Evolutionary conservation across 2,329 filamentous ascomycete species (phyloP).

Genomic region (Dactylonectria estremocensis): DNA sequence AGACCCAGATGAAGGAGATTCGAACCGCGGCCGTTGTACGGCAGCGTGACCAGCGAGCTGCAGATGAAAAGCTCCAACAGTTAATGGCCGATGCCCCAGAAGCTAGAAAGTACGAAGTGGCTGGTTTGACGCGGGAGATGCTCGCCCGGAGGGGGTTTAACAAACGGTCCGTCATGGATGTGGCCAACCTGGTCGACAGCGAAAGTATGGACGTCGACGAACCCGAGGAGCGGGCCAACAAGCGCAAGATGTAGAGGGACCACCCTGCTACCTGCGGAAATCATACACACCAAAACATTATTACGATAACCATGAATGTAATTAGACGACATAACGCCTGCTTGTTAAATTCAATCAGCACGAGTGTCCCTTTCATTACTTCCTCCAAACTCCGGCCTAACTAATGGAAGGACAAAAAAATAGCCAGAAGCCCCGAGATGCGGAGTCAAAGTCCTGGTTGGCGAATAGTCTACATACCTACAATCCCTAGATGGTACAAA

Average conservation of each 20-base stretch:
- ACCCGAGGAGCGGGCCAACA: slow-evolving; percentile 65
- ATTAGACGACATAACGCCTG: slow-evolving; percentile 47
- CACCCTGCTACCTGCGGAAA: not conserved
- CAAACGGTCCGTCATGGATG: slow-evolving; percentile 60
- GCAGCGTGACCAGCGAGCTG: slow-evolving; percentile 64
- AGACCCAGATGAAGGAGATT: slow-evolving; percentile 80
- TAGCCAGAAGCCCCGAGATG: slow-evolving; percentile 43
- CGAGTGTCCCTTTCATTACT: slow-evolving; percentile 33
- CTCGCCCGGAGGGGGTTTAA: slow-evolving; percentile 47
- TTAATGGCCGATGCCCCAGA: slow-evolving; percentile 65
- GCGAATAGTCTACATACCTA: slow-evolving; percentile 47
- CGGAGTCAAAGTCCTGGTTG: slow-evolving; percentile 32
- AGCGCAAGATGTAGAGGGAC: slow-evolving; percentile 65
- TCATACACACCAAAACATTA: slow-evolving; percentile 37
- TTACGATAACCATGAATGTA: slow-evolving; percentile 49
- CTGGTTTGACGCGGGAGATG: slow-evolving; percentile 42
- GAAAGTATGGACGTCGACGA: slow-evolving; percentile 72
- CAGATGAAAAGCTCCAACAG: slow-evolving; percentile 64
- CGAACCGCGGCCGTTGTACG: slow-evolving; percentile 70
- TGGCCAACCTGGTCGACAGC: slow-evolving; percentile 59
- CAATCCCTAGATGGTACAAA: slow-evolving; percentile 46
- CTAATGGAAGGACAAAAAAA: slow-evolving; percentile 29
- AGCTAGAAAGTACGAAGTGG: slow-evolving; percentile 51
- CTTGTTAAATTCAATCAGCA: slow-evolving; percentile 41
- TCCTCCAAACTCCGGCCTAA: slow-evolving; percentile 29